These are phyloP conservation scores for Balamuthia mandrillaris DNA, from an alignment of 208 protist genomes.

Conservation along the genomic window DNA sequence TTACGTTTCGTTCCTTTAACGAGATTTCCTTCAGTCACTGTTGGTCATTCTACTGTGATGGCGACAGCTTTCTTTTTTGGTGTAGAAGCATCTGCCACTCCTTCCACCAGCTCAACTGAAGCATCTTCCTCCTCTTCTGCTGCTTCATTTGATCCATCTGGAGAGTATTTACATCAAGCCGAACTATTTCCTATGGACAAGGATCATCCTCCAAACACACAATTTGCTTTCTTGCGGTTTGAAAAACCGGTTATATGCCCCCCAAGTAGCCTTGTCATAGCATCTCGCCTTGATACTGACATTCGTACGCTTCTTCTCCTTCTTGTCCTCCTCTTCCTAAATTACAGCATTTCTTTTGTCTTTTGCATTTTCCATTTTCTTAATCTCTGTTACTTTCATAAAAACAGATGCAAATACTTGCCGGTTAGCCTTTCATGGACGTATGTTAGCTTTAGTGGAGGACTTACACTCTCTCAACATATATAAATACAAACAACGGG, in stretches of 20 bases:
- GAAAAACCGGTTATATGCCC: conserved; percentile 55
- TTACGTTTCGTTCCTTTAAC: neutral
- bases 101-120: neutral
- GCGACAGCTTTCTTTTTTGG: conserved; percentile 43
- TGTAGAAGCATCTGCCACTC: neutral
- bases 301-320: conserved; percentile 1
- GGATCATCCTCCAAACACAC: neutral
- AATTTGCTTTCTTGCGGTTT: conserved; percentile 39
- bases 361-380: too few relatives aligned
- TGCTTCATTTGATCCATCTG: neutral
- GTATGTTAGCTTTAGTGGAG: neutral
- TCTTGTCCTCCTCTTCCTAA: neutral
- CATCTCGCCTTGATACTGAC: conserved; percentile 45
- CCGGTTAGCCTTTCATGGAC: conserved; percentile 54
- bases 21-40: conserved; percentile 47
- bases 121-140: neutral
- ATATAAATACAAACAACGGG: conserved; percentile 40
- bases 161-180: neutral
- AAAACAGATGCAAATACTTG: conserved; percentile 27
- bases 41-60: conserved; percentile 61
- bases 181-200: neutral
- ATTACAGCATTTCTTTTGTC: neutral
- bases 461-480: conserved; percentile 18
- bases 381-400: too few relatives aligned
- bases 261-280: conserved; percentile 37